Percentiles rank a stretch among this genome's conserved stretches.
Conservation (phyloP, 2,329 filamentous ascomycete genomes). For the Aureobasidium sp. region DNA sequence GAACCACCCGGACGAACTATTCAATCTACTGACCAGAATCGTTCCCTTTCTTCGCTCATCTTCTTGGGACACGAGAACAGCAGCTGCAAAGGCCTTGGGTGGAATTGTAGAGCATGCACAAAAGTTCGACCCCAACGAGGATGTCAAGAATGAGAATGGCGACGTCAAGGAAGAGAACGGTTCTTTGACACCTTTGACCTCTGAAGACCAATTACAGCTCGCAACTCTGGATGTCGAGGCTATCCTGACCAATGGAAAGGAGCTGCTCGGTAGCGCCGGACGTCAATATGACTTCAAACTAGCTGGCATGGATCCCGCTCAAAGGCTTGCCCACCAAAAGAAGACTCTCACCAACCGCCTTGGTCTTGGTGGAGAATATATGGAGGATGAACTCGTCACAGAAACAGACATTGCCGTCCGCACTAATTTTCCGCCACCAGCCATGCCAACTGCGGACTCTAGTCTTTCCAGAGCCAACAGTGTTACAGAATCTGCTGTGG, state of each 20-base stretch:
- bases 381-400: constrained; percentile 73
- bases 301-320: constrained; percentile 69
- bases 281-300: constrained; percentile 77
- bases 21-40: constrained; percentile 86
- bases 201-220: constrained; percentile 62
- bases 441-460: constrained; percentile 24
- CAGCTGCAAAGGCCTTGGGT: constrained; percentile 86
- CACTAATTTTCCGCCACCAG: constrained; percentile 36
- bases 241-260: constrained; percentile 75
- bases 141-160: constrained; percentile 43
- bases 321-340: constrained; percentile 77
- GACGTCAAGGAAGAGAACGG: constrained; percentile 46
- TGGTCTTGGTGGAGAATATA: constrained; percentile 73
- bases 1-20: constrained; percentile 92
- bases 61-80: constrained; percentile 93
- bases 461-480: constrained; percentile 35
- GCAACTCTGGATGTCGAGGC: constrained; percentile 67
- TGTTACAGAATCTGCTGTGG: constrained; percentile 29
- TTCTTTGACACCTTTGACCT: constrained; percentile 20
- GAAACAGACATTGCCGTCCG: constrained; percentile 49
- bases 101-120: constrained; percentile 88
- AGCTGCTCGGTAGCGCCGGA: constrained; percentile 72
- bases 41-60: constrained; percentile 93
- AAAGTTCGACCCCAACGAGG: constrained; percentile 77
- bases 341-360: constrained; percentile 76